Evolutionary conservation across 148 eudicot species (phyloP).

Genomic region (Rhododendron kiyosumense): DNA sequence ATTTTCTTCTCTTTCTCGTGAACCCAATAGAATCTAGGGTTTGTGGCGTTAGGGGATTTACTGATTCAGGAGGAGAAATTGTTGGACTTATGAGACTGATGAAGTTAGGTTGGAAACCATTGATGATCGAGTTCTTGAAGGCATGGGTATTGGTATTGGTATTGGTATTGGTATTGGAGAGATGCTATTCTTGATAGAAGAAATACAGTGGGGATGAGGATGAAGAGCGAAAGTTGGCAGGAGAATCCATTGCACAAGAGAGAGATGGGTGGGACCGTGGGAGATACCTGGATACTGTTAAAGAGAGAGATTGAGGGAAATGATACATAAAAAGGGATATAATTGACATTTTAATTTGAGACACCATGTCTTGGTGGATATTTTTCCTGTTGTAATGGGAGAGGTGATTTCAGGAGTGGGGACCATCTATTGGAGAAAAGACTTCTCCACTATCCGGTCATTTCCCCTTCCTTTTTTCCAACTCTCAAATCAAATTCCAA

Average conservation of each 20-base stretch:
- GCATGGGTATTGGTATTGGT: constrained; percentile 23
- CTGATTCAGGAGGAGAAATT: constrained; percentile 22
- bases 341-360: no score
- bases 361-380: no score
- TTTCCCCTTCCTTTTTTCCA: not conserved
- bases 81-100: not conserved
- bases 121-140: constrained; percentile 26
- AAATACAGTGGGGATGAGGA: constrained; percentile 10
- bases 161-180: constrained; percentile 21
- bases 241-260: not conserved
- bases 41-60: constrained; percentile 2
- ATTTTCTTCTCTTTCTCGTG: no score
- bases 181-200: constrained; percentile 7
- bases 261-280: not conserved
- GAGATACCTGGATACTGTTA: no score
- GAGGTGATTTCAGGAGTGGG: no score
- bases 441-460: no score
- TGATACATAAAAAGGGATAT: no score
- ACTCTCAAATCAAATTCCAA: not conserved
- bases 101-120: not conserved
- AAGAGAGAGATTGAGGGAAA: no score
- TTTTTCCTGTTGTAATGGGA: no score
- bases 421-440: no score
- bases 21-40: not conserved
- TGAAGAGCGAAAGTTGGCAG: constrained; percentile 25